Conservation (phyloP, 2,329 filamentous ascomycete species). For the Penicillium thymicola region DNA sequence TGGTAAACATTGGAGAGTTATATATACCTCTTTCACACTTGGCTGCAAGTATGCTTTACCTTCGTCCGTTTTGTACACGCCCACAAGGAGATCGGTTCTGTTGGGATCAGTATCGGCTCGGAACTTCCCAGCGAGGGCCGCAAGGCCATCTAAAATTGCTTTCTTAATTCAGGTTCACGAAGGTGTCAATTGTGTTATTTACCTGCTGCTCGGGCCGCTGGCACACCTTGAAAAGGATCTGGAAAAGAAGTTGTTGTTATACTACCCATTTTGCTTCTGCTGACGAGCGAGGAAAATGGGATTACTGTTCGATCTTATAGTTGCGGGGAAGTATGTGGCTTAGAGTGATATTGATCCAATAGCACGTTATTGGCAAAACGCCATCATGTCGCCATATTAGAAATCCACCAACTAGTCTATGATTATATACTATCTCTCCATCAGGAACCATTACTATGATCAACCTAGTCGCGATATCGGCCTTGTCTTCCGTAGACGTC, state of each 20-base stretch:
- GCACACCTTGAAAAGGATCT: slow-evolving; percentile 12
- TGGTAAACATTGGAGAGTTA: background rate
- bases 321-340: background rate
- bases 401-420: background rate
- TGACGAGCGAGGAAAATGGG: background rate
- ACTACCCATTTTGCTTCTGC: slow-evolving; percentile 10
- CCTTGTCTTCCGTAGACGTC: background rate
- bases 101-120: slow-evolving; percentile 9
- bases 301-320: background rate
- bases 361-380: slow-evolving; percentile 1
- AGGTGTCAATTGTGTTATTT: background rate
- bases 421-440: no score
- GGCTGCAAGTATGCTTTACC: slow-evolving; percentile 12
- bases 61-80: slow-evolving; percentile 15
- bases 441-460: background rate
- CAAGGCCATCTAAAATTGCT: slow-evolving; percentile 3
- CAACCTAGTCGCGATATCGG: background rate
- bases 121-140: slow-evolving; percentile 1
- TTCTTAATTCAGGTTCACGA: background rate
- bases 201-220: slow-evolving; percentile 7
- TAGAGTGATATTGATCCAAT: background rate
- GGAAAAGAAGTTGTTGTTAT: slow-evolving; percentile 12
- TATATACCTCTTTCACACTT: slow-evolving; percentile 12
- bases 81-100: slow-evolving; percentile 13
- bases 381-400: slow-evolving; percentile 6